These are phyloP conservation scores for Pestalotiopsis sp. DNA, from an alignment of 2,329 filamentous ascomycete genomes.

Conservation along the genomic window DNA sequence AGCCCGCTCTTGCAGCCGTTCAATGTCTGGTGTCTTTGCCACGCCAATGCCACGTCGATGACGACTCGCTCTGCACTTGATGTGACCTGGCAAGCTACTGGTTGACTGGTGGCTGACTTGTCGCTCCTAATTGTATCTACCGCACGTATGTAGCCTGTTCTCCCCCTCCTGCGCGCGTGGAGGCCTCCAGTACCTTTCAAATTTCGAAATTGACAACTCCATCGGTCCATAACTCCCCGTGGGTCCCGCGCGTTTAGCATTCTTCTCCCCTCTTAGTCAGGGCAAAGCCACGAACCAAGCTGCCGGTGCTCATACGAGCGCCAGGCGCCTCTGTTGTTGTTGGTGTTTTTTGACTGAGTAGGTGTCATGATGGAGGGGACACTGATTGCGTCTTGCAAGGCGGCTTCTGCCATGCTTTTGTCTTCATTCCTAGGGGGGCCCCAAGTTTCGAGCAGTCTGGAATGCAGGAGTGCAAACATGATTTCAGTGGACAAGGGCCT, in stretches of 20 bases:
- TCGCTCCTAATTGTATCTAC: neutral
- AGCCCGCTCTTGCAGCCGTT: no score
- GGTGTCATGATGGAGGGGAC: neutral
- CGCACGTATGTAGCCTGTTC: no score
- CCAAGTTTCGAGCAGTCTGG: no score
- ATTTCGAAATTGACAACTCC: neutral
- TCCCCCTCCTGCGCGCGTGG: neutral
- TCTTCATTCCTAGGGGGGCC: no score
- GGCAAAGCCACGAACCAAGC: neutral
- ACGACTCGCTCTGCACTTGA: neutral
- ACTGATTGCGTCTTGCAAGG: neutral
- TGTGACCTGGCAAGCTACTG: no score
- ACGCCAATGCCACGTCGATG: neutral
- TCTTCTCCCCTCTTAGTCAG: neutral
- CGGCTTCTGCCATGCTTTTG: no score
- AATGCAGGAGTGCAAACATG: no score
- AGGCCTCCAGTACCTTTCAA: neutral
- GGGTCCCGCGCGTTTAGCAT: neutral
- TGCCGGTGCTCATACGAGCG: neutral
- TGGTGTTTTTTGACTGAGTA: neutral
- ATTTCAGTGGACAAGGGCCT: neutral
- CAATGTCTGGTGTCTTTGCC: neutral
- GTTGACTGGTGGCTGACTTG: neutral
- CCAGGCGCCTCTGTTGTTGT: neutral
- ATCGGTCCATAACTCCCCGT: neutral